Conservation (phyloP, 169 alveolate genomes). For the Cyclospora cayetanensis region DNA sequence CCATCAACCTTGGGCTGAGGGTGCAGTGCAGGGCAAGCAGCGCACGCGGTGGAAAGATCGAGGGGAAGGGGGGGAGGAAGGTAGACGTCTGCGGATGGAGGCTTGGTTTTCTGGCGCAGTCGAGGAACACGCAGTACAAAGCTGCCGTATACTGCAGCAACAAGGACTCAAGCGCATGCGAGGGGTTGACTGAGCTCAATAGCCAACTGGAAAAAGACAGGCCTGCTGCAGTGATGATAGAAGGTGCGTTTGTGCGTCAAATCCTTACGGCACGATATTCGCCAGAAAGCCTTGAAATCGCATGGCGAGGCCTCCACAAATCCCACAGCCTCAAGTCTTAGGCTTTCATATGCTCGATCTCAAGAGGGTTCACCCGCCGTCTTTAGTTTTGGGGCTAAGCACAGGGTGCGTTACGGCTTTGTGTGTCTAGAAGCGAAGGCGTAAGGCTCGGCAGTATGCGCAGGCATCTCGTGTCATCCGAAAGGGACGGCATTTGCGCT, state of each 20-base stretch:
- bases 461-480: conserved; percentile 60
- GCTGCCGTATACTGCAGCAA: conserved; percentile 24
- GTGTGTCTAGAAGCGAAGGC: neutral
- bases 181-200: neutral
- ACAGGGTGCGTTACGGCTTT: neutral
- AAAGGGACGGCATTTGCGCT: conserved; percentile 25
- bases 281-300: neutral
- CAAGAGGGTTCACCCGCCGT: neutral
- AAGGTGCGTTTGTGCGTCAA: conserved; percentile 13
- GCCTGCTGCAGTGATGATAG: conserved; percentile 55
- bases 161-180: conserved; percentile 9
- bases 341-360: neutral
- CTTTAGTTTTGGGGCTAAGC: neutral
- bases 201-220: neutral
- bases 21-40: too few species aligned
- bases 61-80: too few species aligned
- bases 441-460: neutral
- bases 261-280: too few species aligned
- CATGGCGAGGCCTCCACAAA: neutral
- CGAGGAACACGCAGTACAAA: neutral
- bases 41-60: too few species aligned
- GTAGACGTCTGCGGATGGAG: neutral
- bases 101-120: neutral
- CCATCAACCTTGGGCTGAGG: too few species aligned
- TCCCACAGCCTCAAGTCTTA: neutral